phyloP scores from a whole-genome alignment of 2,329 filamentous ascomycete genomes.

The Xylariales sp. region DNA sequence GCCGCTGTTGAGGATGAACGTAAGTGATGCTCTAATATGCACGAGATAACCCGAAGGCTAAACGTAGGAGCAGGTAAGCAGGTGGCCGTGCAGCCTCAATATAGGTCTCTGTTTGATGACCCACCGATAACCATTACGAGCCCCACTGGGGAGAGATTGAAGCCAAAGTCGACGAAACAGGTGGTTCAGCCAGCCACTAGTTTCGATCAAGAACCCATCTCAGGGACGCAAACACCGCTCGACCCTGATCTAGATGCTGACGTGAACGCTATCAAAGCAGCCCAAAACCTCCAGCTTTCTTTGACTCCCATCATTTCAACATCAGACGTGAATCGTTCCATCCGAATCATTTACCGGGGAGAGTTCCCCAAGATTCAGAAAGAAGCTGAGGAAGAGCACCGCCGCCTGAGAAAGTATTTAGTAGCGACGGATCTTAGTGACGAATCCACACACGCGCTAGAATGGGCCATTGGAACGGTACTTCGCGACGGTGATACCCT shows the following conservation, averaged over 20 bases:
- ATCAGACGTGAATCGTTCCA: constrained; percentile 80
- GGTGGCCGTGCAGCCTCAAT: constrained; percentile 65
- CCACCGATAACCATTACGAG: constrained; percentile 74
- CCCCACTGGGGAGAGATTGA: constrained; percentile 70
- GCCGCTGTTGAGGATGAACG: constrained; percentile 83
- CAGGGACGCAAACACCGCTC: constrained; percentile 66
- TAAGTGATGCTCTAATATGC: constrained; percentile 57
- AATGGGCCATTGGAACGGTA: constrained; percentile 97
- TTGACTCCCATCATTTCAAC: constrained; percentile 84
- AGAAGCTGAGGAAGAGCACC: constrained; percentile 81
- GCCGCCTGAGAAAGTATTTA: constrained; percentile 87
- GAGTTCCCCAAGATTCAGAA: constrained; percentile 82
- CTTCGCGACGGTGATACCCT: constrained; percentile 94
- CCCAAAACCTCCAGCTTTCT: constrained; percentile 84
- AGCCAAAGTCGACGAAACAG: constrained; percentile 59
- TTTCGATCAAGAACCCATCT: constrained; percentile 77
- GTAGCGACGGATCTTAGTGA: constrained; percentile 96
- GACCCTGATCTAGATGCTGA: constrained; percentile 90
- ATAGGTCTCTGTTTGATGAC: constrained; percentile 73
- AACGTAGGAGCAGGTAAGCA: constrained; percentile 58
- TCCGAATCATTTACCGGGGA: constrained; percentile 90
- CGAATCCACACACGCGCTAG: constrained; percentile 92
- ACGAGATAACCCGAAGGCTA: constrained; percentile 39
- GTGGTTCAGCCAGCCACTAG: constrained; percentile 83
- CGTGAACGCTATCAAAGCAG: constrained; percentile 84